Evolutionary conservation across 176 grass and related monocot species (phyloP).

Genomic region (Hsuehochloa calcarea): DNA sequence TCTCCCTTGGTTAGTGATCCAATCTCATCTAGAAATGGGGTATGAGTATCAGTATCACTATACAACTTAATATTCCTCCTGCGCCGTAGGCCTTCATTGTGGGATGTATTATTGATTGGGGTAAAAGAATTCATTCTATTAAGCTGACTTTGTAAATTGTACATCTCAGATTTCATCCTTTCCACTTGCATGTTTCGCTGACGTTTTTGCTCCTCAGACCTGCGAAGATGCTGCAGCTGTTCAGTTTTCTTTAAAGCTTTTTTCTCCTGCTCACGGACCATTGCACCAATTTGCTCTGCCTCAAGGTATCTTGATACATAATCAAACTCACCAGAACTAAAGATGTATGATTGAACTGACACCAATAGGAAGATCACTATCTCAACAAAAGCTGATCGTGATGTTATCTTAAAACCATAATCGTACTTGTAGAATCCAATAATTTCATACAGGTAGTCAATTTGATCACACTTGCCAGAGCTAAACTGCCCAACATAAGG

Average conservation of each 20-base stretch:
- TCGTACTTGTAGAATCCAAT: constrained; percentile 99
- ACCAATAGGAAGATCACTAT: constrained; percentile 95
- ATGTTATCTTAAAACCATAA: constrained; percentile 97
- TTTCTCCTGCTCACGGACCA: constrained; percentile 95
- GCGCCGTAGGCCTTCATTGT: constrained; percentile 64
- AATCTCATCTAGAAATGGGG: constrained; percentile 32
- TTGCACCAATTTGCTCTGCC: constrained; percentile 93
- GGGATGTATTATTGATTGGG: constrained; percentile 43
- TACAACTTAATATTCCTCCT: constrained; percentile 50
- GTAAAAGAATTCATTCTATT: constrained; percentile 72
- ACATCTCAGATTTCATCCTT: constrained; percentile 97
- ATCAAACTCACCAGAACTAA: constrained; percentile 83
- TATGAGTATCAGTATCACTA: constrained; percentile 24
- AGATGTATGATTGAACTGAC: constrained; percentile 93
- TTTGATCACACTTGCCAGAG: constrained; percentile 83
- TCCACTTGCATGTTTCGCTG: constrained; percentile 89
- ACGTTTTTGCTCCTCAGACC: constrained; percentile 87
- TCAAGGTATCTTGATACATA: constrained; percentile 96
- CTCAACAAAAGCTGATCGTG: constrained; percentile 93
- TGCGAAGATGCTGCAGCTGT: constrained; percentile 76
- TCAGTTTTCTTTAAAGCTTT: constrained; percentile 86
- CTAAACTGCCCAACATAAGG: constrained; percentile 91
- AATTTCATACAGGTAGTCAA: constrained; percentile 91
- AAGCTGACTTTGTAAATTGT: constrained; percentile 93
- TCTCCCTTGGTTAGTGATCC: constrained; percentile 37